Evolutionary conservation across 2,329 filamentous ascomycete species (phyloP), one percentile per base, ranked within the genome.

Genomic region (Onygenales sp.): DNA sequence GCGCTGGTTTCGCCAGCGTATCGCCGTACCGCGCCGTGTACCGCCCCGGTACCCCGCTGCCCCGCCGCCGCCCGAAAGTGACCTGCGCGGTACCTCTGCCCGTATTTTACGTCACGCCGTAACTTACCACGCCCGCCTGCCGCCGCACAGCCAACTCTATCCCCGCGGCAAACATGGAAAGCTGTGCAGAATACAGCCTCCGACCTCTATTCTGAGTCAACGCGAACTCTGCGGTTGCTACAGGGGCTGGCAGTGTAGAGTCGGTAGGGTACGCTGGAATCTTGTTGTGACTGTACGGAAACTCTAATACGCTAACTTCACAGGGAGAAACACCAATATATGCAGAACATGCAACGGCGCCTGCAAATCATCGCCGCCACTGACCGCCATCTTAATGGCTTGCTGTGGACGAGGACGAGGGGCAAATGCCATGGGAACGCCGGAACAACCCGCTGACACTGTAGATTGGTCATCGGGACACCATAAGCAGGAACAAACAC

Each of bases 1-100:
- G 60, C 58, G 58, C 43, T 48, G 51, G 48, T 42, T 14, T 41
- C 35, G 8, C 13, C 31, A 9, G 27, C 44, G 31, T 33, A 46
- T 46, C 27, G 35, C 11, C 13, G 31, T n/a, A 14, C 2, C 8
- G 2, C 6, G 27, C 4, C 5, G 14, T 3, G 44, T 47, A 47
- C 43, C 39, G 31, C 44, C 36, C 47, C 36, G 43, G 44, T 47
- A 14, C 36, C 27, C 11, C 9, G 7, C 11, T 31, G 36, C 35
- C 35, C 47, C 47, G 33, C 35, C 5, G 14, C 6, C 11, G 14
- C 47, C 1, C 5, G 2, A 7, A n/a, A 42, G 35, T 39, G 47
- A 39, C 35, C 21, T 50, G 2, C 9, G 14, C 9, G 47, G 36
- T 50, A 50, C 38, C 21, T 41, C 38, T 50, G 10, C 35, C n/a